Evolutionary conservation across 2,329 filamentous ascomycete genomes (phyloP), one percentile per base, ranked within the genome.

Genomic region (Hymenoscyphus scutula): DNA sequence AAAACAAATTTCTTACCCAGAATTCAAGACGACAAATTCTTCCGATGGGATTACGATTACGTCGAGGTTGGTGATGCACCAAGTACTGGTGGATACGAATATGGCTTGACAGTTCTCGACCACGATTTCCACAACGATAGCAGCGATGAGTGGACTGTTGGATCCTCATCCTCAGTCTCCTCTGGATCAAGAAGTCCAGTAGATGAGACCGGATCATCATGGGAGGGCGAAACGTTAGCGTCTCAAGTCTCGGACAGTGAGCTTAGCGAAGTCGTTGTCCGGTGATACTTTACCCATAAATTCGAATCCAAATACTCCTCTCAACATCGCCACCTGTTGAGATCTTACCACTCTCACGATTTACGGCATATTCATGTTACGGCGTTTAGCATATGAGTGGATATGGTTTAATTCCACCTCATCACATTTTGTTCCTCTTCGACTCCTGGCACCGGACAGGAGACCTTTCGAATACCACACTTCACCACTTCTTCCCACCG

Each of bases 1-100:
- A 90, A 91, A 73, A 84, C 88, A 51, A 87, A 88, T 63, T 97
- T 91, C 79, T 78, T 98, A 53, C 93, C 94, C 3, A 87, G 89
- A 64, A 82, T 91, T 63, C 94, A 97, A 76, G 77, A 83, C 58
- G 92, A 92, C 77, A 97, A 97, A 83, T 83, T 84, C 69, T 91
- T 90, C 77, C 87, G 94, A 65, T 98, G 93, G 92, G 91, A 97
- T 70, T 97, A 98, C 77, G 93, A 97, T 72, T 97, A 92, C 70
- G 87, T 96, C 64, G 93, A 97, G 79, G 78, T 89, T 63, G 94
- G 94, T 70, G 89, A 96, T 66, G 70, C 70, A 59, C 78, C 87
- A 53, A 83, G 85, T 67, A 83, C 82, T 32, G 78, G 29, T 45
- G 58, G 79, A 37, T 78, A 80, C 66, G 78, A 83, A 54, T 82